A percentile compares a stretch with the other conserved stretches of the same genome.
Evolutionary conservation across 192 early-diverging fungal species (phyloP).

Genomic region (Linderina pennispora): DNA sequence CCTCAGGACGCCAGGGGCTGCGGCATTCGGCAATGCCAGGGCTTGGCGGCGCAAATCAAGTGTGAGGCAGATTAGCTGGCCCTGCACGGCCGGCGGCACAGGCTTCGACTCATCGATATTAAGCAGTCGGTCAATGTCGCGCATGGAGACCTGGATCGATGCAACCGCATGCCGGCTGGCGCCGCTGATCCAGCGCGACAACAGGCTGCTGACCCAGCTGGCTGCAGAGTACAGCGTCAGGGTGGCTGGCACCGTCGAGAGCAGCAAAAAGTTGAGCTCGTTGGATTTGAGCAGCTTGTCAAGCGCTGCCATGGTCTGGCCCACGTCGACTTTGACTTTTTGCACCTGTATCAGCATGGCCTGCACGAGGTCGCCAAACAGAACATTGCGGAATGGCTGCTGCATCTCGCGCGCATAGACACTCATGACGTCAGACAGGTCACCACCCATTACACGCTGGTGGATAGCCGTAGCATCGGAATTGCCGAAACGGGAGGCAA

Average conservation of each 20-base stretch:
- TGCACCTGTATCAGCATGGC: conserved; percentile 79
- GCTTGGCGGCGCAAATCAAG: conserved; percentile 59
- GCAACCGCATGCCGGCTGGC: conserved; percentile 34
- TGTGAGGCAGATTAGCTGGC: conserved; percentile 38
- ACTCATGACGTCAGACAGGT: conserved; percentile 71
- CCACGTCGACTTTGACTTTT: conserved; percentile 93
- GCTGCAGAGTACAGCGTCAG: conserved; percentile 50
- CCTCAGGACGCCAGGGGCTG: conserved; percentile 12
- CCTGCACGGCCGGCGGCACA: conserved; percentile 23
- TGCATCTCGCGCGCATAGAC: conserved; percentile 74
- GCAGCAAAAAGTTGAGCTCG: conserved; percentile 91
- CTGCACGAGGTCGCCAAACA: conserved; percentile 61
- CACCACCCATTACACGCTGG: conserved; percentile 62
- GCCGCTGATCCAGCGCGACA: conserved; percentile 36
- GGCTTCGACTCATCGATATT: conserved; percentile 31
- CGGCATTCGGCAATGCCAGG: conserved; percentile 17
- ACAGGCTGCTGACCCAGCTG: conserved; percentile 24
- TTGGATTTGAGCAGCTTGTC: conserved; percentile 91
- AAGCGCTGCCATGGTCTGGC: conserved; percentile 83
- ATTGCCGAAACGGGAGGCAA: conserved; percentile 53
- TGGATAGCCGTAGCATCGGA: conserved; percentile 51
- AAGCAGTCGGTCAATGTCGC: conserved; percentile 55
- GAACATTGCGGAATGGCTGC: conserved; percentile 39
- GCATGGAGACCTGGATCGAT: conserved; percentile 47
- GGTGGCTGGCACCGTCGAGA: conserved; percentile 73